Evolutionary conservation across 2,329 filamentous ascomycete species (phyloP).

Genomic region (Diatrype stigma): DNA sequence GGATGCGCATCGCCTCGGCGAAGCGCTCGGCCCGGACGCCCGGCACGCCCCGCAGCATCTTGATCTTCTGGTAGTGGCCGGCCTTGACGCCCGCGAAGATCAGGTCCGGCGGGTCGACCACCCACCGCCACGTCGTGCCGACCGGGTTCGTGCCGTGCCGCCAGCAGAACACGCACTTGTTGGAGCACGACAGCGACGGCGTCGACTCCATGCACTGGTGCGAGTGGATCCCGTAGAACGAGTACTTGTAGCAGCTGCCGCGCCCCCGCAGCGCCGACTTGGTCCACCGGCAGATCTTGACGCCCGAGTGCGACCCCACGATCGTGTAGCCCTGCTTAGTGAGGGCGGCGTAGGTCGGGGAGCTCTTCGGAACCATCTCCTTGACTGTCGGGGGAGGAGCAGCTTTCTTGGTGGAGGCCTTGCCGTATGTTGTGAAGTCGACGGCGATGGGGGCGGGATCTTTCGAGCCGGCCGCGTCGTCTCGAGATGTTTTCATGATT

Average conservation of each 20-base stretch:
- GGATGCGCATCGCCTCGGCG: slow-evolving; percentile 85
- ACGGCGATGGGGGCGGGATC: slow-evolving; percentile 60
- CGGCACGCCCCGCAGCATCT: slow-evolving; percentile 90
- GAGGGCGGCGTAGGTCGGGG: slow-evolving; percentile 81
- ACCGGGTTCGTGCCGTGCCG: slow-evolving; percentile 96
- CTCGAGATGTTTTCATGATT: slow-evolving; percentile 50
- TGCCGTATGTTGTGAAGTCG: slow-evolving; percentile 77
- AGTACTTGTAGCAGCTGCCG: slow-evolving; percentile 96
- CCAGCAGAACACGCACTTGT: slow-evolving; percentile 99
- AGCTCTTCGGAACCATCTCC: slow-evolving; percentile 90
- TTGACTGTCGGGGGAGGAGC: slow-evolving; percentile 55
- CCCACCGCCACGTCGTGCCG: slow-evolving; percentile 94
- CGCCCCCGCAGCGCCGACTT: slow-evolving; percentile 92
- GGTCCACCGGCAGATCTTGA: slow-evolving; percentile 98
- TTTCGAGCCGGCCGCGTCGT: slow-evolving; percentile 24
- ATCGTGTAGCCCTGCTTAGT: slow-evolving; percentile 98
- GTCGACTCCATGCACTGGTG: slow-evolving; percentile 99
- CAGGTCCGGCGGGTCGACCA: slow-evolving; percentile 82
- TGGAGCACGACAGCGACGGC: slow-evolving; percentile 89
- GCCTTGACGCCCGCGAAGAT: slow-evolving; percentile 90
- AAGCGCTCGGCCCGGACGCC: slow-evolving; percentile 90
- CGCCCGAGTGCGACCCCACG: slow-evolving; percentile 89
- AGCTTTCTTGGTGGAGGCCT: slow-evolving; percentile 46
- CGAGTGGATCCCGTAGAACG: slow-evolving; percentile 93
- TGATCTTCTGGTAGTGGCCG: slow-evolving; percentile 95